Conservation (phyloP, 352 stramenopile species). For the Phytophthora crassamura region DNA sequence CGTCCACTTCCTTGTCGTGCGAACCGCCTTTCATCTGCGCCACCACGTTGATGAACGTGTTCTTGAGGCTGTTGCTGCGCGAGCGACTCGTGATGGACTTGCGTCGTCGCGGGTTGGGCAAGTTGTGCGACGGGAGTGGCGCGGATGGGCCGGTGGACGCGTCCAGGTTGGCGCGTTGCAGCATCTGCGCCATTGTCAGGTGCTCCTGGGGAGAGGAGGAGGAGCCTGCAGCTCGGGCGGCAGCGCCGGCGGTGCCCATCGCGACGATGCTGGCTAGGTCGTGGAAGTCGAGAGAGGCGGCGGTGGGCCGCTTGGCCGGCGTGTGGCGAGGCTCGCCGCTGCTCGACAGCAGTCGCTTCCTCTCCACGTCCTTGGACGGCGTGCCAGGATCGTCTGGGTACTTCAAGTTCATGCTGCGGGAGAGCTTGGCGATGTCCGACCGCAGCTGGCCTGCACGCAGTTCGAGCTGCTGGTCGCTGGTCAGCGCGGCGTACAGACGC, state of each 20-base stretch:
- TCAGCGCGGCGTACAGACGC: slow-evolving; percentile 64
- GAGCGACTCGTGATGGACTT: slow-evolving; percentile 67
- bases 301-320: slow-evolving; percentile 33
- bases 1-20: slow-evolving; percentile 43
- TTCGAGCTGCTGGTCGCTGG: slow-evolving; percentile 67
- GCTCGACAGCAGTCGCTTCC: slow-evolving; percentile 21
- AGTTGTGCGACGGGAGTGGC: slow-evolving; percentile 32
- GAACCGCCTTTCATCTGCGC: slow-evolving; percentile 55
- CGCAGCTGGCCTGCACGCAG: slow-evolving; percentile 68
- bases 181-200: slow-evolving; percentile 46
- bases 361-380: slow-evolving; percentile 29
- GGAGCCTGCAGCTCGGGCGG: slow-evolving; percentile 19
- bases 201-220: slow-evolving; percentile 33
- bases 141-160: slow-evolving; percentile 4
- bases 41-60: slow-evolving; percentile 69
- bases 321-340: slow-evolving; percentile 5
- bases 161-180: slow-evolving; percentile 39
- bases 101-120: slow-evolving; percentile 51
- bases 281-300: slow-evolving; percentile 57
- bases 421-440: slow-evolving; percentile 75
- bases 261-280: slow-evolving; percentile 54
- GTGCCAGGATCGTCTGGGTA: slow-evolving; percentile 50
- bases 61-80: slow-evolving; percentile 76
- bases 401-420: slow-evolving; percentile 78
- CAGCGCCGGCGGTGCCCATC: slow-evolving; percentile 38